Conservation (phyloP, 768 basidiomycete species). For the Russula sp. region DNA sequence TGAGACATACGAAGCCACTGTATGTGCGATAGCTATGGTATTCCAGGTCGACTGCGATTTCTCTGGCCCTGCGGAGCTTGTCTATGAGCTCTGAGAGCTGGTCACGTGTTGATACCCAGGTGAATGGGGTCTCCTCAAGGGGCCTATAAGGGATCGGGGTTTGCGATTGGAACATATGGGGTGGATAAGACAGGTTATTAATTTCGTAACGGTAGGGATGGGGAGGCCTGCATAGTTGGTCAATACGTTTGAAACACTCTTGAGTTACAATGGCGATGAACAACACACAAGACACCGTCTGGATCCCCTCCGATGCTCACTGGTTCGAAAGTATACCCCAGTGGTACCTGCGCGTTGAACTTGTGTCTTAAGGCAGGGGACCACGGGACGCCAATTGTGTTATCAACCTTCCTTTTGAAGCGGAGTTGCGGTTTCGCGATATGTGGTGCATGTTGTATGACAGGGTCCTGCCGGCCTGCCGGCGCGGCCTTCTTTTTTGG, state of each 20-base stretch:
- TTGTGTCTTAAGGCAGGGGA: slow-evolving; percentile 67
- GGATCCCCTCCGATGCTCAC: slow-evolving; percentile 26
- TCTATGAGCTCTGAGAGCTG: slow-evolving; percentile 59
- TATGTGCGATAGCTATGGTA: slow-evolving; percentile 87
- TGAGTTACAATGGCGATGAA: background rate
- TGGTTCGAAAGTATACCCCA: slow-evolving; percentile 53
- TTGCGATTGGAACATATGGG: slow-evolving; percentile 52
- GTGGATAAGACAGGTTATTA: slow-evolving; percentile 62
- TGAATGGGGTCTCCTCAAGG: slow-evolving; percentile 63
- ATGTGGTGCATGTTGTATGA: slow-evolving; percentile 67
- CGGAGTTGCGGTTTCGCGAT: slow-evolving; percentile 76
- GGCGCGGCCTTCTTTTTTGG: slow-evolving; percentile 32
- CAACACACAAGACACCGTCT: slow-evolving; percentile 18
- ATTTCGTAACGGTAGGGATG: slow-evolving; percentile 91
- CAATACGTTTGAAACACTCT: background rate
- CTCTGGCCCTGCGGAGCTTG: slow-evolving; percentile 55
- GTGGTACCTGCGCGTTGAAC: slow-evolving; percentile 76
- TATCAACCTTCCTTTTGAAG: slow-evolving; percentile 59
- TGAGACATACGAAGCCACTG: slow-evolving; percentile 83
- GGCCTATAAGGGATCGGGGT: slow-evolving; percentile 49
- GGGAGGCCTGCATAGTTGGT: slow-evolving; percentile 29
- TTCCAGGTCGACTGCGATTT: slow-evolving; percentile 93
- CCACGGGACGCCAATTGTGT: slow-evolving; percentile 54
- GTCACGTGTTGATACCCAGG: slow-evolving; percentile 58
- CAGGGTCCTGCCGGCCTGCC: slow-evolving; percentile 48